Percentiles rank a stretch among this genome's conserved stretches.
Evolutionary conservation across 306 rosid genomes (phyloP).

Genomic region (Gleditsia sinensis): DNA sequence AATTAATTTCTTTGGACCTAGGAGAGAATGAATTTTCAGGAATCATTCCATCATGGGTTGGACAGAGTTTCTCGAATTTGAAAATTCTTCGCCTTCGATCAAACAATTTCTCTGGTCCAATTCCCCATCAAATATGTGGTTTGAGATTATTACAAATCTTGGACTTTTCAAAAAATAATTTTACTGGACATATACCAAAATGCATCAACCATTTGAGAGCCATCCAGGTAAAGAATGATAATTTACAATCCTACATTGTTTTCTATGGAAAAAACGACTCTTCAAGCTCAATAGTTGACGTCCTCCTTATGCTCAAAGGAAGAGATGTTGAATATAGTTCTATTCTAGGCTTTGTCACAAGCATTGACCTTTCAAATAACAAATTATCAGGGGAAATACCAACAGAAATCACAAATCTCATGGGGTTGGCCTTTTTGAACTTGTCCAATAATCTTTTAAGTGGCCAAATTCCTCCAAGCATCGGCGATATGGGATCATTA

Average conservation of each 20-base stretch:
- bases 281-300: not conserved
- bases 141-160: conserved; percentile 20
- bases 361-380: conserved; percentile 34
- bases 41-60: conserved; percentile 21
- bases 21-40: not conserved
- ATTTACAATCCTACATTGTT: not conserved
- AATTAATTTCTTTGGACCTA: not conserved
- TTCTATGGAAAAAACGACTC: too few relatives aligned
- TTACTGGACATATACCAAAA: conserved; percentile 19
- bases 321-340: conserved; percentile 27
- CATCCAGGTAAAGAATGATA: not conserved
- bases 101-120: conserved; percentile 20
- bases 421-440: conserved; percentile 21
- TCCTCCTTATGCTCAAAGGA: conserved; percentile 30
- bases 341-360: conserved; percentile 12
- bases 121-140: conserved; percentile 29
- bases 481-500: conserved; percentile 28
- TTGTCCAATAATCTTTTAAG: conserved; percentile 30
- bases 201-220: conserved; percentile 32
- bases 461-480: conserved; percentile 30
- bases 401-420: conserved; percentile 15
- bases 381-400: conserved; percentile 22
- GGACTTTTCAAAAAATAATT: conserved; percentile 25
- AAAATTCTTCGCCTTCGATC: conserved; percentile 29
- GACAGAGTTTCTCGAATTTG: conserved; percentile 5